phyloP scores from a whole-genome alignment of 202 grass and related monocot genomes.

The Zoysia matrella region DNA sequence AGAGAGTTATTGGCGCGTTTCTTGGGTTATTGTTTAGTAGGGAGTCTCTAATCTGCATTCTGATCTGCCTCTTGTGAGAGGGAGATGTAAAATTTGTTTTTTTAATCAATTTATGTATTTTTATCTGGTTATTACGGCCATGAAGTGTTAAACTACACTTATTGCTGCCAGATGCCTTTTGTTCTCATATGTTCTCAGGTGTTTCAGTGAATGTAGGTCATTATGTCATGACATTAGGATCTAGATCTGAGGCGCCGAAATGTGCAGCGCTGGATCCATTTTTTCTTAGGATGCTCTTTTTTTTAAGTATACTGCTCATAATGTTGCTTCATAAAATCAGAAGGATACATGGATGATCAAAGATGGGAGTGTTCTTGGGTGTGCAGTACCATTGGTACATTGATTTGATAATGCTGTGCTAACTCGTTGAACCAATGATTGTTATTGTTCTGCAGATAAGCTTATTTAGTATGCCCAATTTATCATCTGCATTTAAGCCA shows the following conservation, averaged over 20 bases:
- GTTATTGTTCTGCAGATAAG: not conserved
- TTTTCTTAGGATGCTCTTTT: not conserved
- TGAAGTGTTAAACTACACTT: not conserved
- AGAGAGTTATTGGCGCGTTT: not conserved
- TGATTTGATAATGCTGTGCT: not conserved
- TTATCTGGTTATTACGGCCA: not conserved
- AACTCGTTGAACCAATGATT: not conserved
- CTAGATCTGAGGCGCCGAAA: not conserved
- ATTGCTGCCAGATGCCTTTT: not conserved
- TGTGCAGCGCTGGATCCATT: not conserved
- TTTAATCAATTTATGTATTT: not conserved
- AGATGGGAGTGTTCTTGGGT: not conserved
- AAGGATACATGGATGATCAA: not conserved
- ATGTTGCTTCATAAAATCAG: not conserved
- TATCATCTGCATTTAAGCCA: not conserved
- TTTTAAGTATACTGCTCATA: too few relatives aligned
- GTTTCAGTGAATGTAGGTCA: not conserved
- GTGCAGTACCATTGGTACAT: not conserved
- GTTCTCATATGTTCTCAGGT: not conserved
- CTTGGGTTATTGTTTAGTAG: not conserved
- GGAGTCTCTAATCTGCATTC: not conserved
- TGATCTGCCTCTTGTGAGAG: not conserved
- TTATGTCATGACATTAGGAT: not conserved
- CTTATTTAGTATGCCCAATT: not conserved
- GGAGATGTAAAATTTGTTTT: not conserved